Evolutionary conservation across 768 basidiomycete species (phyloP).

Genomic region (Lactarius hengduanensis): DNA sequence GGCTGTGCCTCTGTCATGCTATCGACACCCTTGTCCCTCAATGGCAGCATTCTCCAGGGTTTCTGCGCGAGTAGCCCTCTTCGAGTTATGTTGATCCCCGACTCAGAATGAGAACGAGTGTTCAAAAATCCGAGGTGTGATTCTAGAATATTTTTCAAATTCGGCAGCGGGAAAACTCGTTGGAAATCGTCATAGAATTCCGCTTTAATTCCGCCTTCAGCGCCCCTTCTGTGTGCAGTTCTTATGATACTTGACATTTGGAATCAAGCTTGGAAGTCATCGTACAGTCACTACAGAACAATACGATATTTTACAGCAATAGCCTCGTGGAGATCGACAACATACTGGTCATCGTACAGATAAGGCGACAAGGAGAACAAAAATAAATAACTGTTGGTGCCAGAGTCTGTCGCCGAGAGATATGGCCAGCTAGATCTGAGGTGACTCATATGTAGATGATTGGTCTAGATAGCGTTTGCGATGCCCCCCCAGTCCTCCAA

Average conservation of each 20-base stretch:
- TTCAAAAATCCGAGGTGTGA: not conserved
- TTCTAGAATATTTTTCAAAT: not conserved
- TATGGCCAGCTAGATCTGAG: constrained; percentile 1
- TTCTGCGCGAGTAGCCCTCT: not conserved
- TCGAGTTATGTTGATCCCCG: not conserved
- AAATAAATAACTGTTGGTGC: constrained; percentile 8
- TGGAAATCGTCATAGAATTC: not conserved
- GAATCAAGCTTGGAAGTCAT: not conserved
- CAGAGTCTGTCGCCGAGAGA: constrained; percentile 11
- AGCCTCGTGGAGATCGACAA: constrained; percentile 6
- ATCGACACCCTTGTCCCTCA: not conserved
- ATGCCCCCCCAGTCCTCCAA: constrained; percentile 17
- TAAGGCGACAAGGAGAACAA: not conserved
- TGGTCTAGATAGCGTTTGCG: constrained; percentile 9
- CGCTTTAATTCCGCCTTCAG: not conserved
- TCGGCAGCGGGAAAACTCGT: not conserved
- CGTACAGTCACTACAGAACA: not conserved
- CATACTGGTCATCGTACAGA: constrained; percentile 19
- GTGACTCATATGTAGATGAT: constrained; percentile 13
- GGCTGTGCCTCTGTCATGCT: not conserved
- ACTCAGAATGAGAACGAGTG: not conserved
- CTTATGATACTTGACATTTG: too few species aligned
- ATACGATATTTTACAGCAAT: constrained; percentile 12
- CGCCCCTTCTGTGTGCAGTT: not conserved
- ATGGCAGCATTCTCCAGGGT: not conserved